Evolutionary conservation across 2,329 filamentous ascomycete species (phyloP).

Genomic region (Aspergillus cejpii): DNA sequence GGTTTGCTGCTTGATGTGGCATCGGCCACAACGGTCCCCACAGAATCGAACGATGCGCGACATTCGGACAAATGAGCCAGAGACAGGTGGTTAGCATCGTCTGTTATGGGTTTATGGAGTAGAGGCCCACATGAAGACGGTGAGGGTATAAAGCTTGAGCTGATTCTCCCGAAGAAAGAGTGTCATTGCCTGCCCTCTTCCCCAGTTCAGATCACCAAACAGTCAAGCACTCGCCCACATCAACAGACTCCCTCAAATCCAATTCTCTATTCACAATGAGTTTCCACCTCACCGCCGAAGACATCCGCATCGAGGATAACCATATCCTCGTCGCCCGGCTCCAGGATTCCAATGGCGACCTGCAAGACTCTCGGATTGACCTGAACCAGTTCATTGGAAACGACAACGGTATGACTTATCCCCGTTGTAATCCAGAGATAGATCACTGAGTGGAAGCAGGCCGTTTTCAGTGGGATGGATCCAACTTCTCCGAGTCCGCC

Average conservation of each 20-base stretch:
- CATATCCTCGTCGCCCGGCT: constrained; percentile 13
- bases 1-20: background rate
- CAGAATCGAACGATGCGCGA: background rate
- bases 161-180: background rate
- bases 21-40: background rate
- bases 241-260: too few relatives aligned
- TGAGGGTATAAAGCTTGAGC: background rate
- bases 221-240: background rate
- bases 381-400: constrained; percentile 17
- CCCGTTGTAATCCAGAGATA: background rate
- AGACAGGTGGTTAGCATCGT: constrained; percentile 5
- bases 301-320: constrained; percentile 12
- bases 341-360: constrained; percentile 3
- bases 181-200: too few relatives aligned
- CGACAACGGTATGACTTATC: constrained; percentile 9
- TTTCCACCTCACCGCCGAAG: constrained; percentile 15
- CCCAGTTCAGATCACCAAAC: background rate
- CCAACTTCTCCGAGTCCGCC: constrained; percentile 11
- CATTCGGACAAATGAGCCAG: constrained; percentile 5
- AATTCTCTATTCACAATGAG: constrained; percentile 12
- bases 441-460: constrained; percentile 7
- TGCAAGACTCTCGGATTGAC: constrained; percentile 7
- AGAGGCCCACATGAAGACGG: background rate
- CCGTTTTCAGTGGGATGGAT: constrained; percentile 14
- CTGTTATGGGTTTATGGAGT: background rate